phyloP scores from a whole-genome alignment of 1,284 basidiomycete species.

The Trichosporon coremiiforme region DNA sequence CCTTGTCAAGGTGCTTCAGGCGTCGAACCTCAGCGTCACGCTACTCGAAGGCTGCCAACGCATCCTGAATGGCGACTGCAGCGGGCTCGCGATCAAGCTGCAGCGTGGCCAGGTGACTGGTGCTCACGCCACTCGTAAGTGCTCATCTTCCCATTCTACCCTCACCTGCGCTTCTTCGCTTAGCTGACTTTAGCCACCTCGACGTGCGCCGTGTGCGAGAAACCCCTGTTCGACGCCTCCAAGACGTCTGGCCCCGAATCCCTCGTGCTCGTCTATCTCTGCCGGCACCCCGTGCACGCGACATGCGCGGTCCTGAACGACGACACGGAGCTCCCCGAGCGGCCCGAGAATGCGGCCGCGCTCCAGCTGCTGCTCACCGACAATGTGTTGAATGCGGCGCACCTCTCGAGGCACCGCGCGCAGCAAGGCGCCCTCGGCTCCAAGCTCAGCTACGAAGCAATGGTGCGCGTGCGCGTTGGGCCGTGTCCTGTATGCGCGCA shows the following conservation, averaged over 20 bases:
- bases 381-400: conserved; percentile 34
- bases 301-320: conserved; percentile 59
- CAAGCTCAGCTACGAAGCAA: conserved; percentile 63
- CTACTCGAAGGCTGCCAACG: conserved; percentile 86
- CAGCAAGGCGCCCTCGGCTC: conserved; percentile 43
- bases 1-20: conserved; percentile 93
- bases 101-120: conserved; percentile 76
- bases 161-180: background rate
- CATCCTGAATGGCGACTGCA: conserved; percentile 79
- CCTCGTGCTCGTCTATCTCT: conserved; percentile 69
- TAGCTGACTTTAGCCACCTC: no score
- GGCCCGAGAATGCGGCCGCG: conserved; percentile 52
- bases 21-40: conserved; percentile 86
- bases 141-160: background rate
- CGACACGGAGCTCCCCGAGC: conserved; percentile 48
- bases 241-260: conserved; percentile 24
- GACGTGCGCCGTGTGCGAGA: conserved; percentile 67
- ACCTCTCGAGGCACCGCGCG: conserved; percentile 40
- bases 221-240: conserved; percentile 62
- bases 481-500: conserved; percentile 72
- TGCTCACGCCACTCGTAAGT: conserved; percentile 70
- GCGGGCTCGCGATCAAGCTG: conserved; percentile 68
- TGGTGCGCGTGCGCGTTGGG: conserved; percentile 67
- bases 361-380: conserved; percentile 66
- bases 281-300: conserved; percentile 81